Conservation (phyloP, 768 basidiomycete genomes). For the Tylopilus rubrobrunneus region DNA sequence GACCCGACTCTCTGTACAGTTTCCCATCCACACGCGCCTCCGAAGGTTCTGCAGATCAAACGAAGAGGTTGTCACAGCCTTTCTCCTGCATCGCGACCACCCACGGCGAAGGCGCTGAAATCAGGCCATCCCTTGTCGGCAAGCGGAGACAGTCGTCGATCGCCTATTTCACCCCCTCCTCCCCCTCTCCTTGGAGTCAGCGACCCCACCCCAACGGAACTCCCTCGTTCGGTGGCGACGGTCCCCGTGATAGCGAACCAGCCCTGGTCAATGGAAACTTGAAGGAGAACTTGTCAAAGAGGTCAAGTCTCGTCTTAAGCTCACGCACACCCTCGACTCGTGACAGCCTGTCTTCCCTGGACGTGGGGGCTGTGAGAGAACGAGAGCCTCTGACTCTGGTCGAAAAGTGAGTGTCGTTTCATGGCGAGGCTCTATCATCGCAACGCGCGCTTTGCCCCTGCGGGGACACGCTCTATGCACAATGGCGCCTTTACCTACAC, state of each 20-base stretch:
- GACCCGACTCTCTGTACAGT: background rate
- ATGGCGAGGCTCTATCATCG: background rate
- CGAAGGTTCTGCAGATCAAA: background rate
- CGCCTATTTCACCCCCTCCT: constrained; percentile 25
- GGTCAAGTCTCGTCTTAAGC: constrained; percentile 20
- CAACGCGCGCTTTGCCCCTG: background rate
- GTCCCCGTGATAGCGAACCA: constrained; percentile 1
- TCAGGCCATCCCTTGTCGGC: background rate
- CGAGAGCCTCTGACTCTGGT: constrained; percentile 57
- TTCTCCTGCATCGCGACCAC: background rate
- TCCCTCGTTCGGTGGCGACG: constrained; percentile 1
- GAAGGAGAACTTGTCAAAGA: constrained; percentile 9
- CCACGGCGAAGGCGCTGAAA: background rate
- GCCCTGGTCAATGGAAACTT: constrained; percentile 1
- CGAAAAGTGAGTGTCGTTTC: constrained; percentile 55
- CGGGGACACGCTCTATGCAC: background rate
- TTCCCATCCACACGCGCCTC: background rate
- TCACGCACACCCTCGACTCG: constrained; percentile 14
- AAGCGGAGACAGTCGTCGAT: constrained; percentile 29
- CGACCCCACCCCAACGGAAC: constrained; percentile 2
- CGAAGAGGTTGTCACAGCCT: constrained; percentile 5
- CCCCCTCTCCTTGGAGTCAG: constrained; percentile 24
- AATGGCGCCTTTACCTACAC: background rate
- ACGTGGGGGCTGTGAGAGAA: constrained; percentile 9
- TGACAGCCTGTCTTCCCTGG: constrained; percentile 18